phyloP scores from a whole-genome alignment of 2,329 filamentous ascomycete genomes.

The Sporothrix luriei region DNA sequence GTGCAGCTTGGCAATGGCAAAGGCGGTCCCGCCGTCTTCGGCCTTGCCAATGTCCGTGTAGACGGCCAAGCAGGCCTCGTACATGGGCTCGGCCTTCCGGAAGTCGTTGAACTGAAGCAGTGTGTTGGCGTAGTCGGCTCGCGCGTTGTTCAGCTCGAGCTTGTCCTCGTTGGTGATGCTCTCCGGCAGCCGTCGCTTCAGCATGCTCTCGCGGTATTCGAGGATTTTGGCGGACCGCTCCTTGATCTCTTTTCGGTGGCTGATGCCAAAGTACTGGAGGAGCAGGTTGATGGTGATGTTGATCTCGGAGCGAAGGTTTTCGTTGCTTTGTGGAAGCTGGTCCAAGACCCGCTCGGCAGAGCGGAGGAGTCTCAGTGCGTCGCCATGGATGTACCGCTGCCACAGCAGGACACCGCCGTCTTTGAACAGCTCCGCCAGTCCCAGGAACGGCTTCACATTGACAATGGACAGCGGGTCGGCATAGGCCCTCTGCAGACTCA shows the following conservation, averaged over 20 bases:
- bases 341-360: slow-evolving; percentile 34
- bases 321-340: slow-evolving; percentile 20
- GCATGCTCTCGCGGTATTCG: slow-evolving; percentile 27
- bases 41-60: slow-evolving; percentile 24
- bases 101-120: slow-evolving; percentile 35
- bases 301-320: slow-evolving; percentile 31
- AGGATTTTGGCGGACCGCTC: slow-evolving; percentile 32
- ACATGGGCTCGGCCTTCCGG: slow-evolving; percentile 32
- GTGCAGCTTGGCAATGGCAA: slow-evolving; percentile 35
- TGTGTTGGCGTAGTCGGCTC: slow-evolving; percentile 36
- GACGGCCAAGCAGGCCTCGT: slow-evolving; percentile 32
- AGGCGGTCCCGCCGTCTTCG: slow-evolving; percentile 24
- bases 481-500: slow-evolving; percentile 34
- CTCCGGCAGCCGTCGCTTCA: neutral
- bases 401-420: slow-evolving; percentile 35
- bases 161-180: slow-evolving; percentile 17
- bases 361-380: slow-evolving; percentile 32
- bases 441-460: slow-evolving; percentile 33
- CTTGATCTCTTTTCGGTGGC: slow-evolving; percentile 34
- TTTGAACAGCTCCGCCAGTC: slow-evolving; percentile 34
- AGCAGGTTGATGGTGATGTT: slow-evolving; percentile 34
- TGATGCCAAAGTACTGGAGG: slow-evolving; percentile 36
- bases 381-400: slow-evolving; percentile 33
- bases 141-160: slow-evolving; percentile 31
- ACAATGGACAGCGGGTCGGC: slow-evolving; percentile 33